Evolutionary conservation across 257 asterid genomes (phyloP).

Genomic region (Fraxinus cuspidata): DNA sequence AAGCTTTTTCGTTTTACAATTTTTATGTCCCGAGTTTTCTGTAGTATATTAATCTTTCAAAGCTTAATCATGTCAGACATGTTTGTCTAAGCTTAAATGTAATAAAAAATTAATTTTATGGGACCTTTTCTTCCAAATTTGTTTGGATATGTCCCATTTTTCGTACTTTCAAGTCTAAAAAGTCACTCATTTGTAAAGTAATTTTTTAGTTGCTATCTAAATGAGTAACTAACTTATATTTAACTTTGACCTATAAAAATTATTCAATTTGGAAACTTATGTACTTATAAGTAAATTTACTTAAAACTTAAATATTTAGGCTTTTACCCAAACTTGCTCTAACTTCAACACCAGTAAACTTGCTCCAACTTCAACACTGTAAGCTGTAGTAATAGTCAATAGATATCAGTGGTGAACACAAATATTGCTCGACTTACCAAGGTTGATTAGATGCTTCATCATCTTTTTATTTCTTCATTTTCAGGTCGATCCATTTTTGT

Average conservation of each 20-base stretch:
- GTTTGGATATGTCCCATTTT: background rate
- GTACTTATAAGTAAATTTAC: background rate
- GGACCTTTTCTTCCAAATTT: background rate
- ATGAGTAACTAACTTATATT: background rate
- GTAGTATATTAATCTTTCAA: background rate
- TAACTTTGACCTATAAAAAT: background rate
- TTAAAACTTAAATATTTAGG: background rate
- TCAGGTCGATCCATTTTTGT: constrained; percentile 90
- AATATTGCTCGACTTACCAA: background rate
- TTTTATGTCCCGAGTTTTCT: background rate
- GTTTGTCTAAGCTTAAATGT: background rate
- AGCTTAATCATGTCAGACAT: background rate
- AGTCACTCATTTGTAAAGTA: background rate
- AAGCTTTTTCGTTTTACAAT: constrained; percentile 15
- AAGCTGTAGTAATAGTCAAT: background rate
- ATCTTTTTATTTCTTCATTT: constrained; percentile 11
- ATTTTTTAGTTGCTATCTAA: background rate
- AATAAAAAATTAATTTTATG: background rate
- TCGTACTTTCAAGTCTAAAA: background rate
- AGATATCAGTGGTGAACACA: background rate
- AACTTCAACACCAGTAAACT: background rate
- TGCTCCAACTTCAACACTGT: background rate
- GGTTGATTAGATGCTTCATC: background rate
- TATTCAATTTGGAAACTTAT: background rate
- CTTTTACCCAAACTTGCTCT: background rate